phyloP scores from a whole-genome alignment of 176 grass and related monocot species.

The Guadua angustifolia region DNA sequence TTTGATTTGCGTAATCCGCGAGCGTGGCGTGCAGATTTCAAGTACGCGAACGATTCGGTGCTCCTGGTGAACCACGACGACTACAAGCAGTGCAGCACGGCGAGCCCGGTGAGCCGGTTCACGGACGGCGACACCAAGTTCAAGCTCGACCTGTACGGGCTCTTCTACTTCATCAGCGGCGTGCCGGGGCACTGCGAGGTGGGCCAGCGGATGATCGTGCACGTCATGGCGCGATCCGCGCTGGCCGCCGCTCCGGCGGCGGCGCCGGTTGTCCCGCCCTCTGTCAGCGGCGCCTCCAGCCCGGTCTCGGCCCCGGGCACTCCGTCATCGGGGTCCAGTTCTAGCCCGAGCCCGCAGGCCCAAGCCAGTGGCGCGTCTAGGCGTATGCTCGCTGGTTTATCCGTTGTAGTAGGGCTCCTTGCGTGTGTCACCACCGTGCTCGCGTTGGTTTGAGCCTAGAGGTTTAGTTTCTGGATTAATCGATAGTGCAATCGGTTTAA shows the following conservation, averaged over 20 bases:
- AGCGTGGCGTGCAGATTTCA: constrained; percentile 59
- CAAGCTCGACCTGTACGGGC: constrained; percentile 47
- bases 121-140: constrained; percentile 59
- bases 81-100: constrained; percentile 66
- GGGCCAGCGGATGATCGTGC: constrained; percentile 73
- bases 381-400: neutral
- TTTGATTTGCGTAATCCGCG: neutral
- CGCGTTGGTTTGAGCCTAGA: constrained; percentile 19
- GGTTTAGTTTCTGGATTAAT: neutral
- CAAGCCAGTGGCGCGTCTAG: constrained; percentile 19
- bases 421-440: neutral
- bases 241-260: constrained; percentile 16
- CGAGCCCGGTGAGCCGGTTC: constrained; percentile 49
- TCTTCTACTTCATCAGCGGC: constrained; percentile 86
- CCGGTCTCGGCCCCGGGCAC: neutral
- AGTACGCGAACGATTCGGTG: constrained; percentile 77
- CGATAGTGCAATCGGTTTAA: neutral
- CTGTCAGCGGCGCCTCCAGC: neutral
- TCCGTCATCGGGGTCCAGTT: neutral
- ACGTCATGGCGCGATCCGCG: constrained; percentile 34
- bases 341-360: constrained; percentile 40
- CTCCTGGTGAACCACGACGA: constrained; percentile 61
- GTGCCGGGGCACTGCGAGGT: constrained; percentile 58
- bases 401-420: neutral
- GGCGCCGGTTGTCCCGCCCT: neutral